These are phyloP conservation scores for Emmonsia crescens DNA, from an alignment of 2,329 filamentous ascomycete genomes.

Conservation along the genomic window DNA sequence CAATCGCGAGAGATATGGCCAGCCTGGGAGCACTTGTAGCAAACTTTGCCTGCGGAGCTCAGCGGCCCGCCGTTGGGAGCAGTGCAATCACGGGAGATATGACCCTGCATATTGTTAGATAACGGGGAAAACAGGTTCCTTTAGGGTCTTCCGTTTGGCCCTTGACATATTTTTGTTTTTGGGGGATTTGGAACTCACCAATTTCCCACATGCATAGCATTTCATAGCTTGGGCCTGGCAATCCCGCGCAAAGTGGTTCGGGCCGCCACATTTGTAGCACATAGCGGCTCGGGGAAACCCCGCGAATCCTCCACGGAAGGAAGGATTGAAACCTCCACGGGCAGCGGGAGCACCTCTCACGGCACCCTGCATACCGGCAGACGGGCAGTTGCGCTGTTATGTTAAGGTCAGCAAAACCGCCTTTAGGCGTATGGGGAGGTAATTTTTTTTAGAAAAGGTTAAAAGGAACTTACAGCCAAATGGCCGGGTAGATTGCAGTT, in stretches of 20 bases:
- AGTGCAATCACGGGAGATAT: slow-evolving; percentile 91
- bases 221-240: slow-evolving; percentile 99
- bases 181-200: slow-evolving; percentile 33
- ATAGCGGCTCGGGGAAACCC: slow-evolving; percentile 42
- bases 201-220: slow-evolving; percentile 93
- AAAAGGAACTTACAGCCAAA: slow-evolving; percentile 58
- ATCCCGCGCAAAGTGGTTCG: slow-evolving; percentile 96
- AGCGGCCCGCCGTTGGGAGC: slow-evolving; percentile 91
- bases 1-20: slow-evolving; percentile 96
- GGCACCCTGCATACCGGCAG: slow-evolving; percentile 47
- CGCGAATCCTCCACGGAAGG: slow-evolving; percentile 62
- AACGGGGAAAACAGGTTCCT: background rate
- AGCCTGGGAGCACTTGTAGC: slow-evolving; percentile 92
- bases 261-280: slow-evolving; percentile 65
- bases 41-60: slow-evolving; percentile 95
- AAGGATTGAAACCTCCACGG: slow-evolving; percentile 54
- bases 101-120: slow-evolving; percentile 41
- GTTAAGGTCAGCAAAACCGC: slow-evolving; percentile 20
- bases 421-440: background rate
- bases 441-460: background rate
- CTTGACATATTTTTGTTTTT: background rate
- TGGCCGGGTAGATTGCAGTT: slow-evolving; percentile 90
- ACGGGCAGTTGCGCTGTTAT: slow-evolving; percentile 14
- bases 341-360: slow-evolving; percentile 54
- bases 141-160: background rate